Base-by-base conservation (phyloP, 148 eudicot genomes). In the Cornus controversa region DNA sequence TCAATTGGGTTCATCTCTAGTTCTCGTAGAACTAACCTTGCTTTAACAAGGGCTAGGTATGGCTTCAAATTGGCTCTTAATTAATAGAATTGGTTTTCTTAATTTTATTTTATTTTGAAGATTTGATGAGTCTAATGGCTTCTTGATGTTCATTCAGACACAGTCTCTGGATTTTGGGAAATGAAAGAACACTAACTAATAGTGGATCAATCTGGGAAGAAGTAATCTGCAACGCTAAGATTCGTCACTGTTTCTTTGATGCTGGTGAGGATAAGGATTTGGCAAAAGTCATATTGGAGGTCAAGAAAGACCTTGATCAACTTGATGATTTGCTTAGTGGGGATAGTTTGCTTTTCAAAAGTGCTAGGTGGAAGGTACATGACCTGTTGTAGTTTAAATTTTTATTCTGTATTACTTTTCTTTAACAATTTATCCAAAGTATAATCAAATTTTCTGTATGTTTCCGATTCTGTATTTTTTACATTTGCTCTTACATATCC, bases 131-230 rank as follows among this genome's bases (percentile, higher is more conserved):
- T 74, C 4, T 31, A 31, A 3, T 31, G 34, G 4, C 29, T 20
- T 80, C 71, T 47, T 20, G 47, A 28, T 60, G 14, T 16, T 31
- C 27, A 71, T 42, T 24, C 37, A 92, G 97, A 71, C 86, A 87
- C 36, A 89, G 91, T 60, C 85, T 92, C 0, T 87, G 92, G 97
- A 78, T 92, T 16, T 34, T 92, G 16, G 97, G 97, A 20, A 79
- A 80, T 63, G 89, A 27, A n/a, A 65, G 70, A 28, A 76, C 88
- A 8, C 80, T 90, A 16, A 45, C 20, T 13, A 80, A 73, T 4
- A 79, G 75, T 50, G 71, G 65, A 11, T 69, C 77, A 0, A 36
- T 90, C 22, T 92, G 97, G 94, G 34, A 70, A 69, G 71, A 67
- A 8, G 37, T 90, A 27, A 68, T 92, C 20, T 10, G 22, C n/a